These are phyloP conservation scores for Vitis rupestris DNA, from an alignment of 164 flowering plant species.

Conservation along the genomic window DNA sequence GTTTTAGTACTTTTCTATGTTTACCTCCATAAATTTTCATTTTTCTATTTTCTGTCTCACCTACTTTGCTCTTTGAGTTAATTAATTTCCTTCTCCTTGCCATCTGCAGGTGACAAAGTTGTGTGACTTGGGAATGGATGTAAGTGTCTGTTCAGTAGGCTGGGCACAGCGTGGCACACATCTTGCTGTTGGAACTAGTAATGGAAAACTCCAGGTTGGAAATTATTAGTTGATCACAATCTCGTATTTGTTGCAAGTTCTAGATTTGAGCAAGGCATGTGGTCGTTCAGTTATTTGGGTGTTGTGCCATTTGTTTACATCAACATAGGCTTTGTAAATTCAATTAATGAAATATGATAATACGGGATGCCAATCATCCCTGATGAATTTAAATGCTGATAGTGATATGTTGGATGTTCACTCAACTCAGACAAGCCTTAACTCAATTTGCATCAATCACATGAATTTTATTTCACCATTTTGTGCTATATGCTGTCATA, in stretches of 20 bases:
- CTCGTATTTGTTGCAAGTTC: background rate
- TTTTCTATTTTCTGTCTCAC: background rate
- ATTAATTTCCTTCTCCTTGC: conserved; percentile 1
- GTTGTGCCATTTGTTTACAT: too few relatives aligned
- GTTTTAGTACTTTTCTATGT: background rate
- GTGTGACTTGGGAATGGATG: conserved; percentile 88
- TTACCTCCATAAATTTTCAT: background rate
- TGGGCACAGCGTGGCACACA: conserved; percentile 93
- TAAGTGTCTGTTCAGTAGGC: conserved; percentile 88
- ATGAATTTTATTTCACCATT: too few relatives aligned
- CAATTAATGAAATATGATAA: too few relatives aligned
- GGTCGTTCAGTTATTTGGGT: too few relatives aligned
- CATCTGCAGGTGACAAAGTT: conserved; percentile 77
- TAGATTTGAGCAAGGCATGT: background rate
- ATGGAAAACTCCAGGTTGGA: conserved; percentile 84
- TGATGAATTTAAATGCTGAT: too few relatives aligned
- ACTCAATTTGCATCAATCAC: too few relatives aligned
- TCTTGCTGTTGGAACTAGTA: conserved; percentile 86
- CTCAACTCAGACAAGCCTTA: too few relatives aligned
- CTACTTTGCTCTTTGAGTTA: background rate
- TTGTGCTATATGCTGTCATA: too few relatives aligned
- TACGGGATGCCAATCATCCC: too few relatives aligned
- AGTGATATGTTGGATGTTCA: too few relatives aligned
- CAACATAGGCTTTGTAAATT: too few relatives aligned
- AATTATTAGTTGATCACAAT: background rate